A percentile compares a stretch with the other conserved stretches of the same genome.
Evolutionary conservation across 306 rosid genomes (phyloP).

Genomic region (Cicer chorassanicum): DNA sequence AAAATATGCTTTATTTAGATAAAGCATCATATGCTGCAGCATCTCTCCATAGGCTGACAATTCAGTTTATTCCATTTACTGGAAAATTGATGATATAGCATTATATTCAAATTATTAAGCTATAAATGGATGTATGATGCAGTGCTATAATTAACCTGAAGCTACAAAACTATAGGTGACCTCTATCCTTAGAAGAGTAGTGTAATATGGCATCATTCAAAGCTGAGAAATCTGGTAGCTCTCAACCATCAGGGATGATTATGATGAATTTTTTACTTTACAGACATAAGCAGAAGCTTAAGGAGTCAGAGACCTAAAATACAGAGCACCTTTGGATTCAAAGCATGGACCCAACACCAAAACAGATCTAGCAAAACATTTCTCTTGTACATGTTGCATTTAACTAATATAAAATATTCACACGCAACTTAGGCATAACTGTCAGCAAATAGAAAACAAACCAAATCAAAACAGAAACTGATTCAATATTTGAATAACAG

Average conservation of each 20-base stretch:
- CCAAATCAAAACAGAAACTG: not conserved
- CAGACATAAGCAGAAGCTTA: no score
- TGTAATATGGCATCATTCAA: constrained; percentile 66
- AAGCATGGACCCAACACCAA: not conserved
- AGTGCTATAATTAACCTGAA: constrained; percentile 41
- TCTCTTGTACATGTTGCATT: not conserved
- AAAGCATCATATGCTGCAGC: constrained; percentile 60
- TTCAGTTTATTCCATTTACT: constrained; percentile 54
- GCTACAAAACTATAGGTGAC: constrained; percentile 34
- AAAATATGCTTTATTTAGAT: constrained; percentile 44
- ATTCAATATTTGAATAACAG: no score
- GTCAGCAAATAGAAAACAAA: not conserved
- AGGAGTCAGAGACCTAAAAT: no score
- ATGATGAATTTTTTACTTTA: no score
- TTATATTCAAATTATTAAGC: constrained; percentile 38
- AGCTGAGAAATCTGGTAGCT: constrained; percentile 45
- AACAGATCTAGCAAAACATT: not conserved
- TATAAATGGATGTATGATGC: constrained; percentile 54
- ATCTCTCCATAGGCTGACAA: constrained; percentile 44
- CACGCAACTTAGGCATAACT: not conserved
- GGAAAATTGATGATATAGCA: constrained; percentile 38
- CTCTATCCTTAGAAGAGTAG: constrained; percentile 34
- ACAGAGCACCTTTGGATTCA: no score
- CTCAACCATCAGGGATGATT: constrained; percentile 47
- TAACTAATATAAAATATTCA: not conserved